These are phyloP conservation scores for Meripilus lineatus DNA, from an alignment of 1,284 basidiomycete genomes.

Conservation along the genomic window DNA sequence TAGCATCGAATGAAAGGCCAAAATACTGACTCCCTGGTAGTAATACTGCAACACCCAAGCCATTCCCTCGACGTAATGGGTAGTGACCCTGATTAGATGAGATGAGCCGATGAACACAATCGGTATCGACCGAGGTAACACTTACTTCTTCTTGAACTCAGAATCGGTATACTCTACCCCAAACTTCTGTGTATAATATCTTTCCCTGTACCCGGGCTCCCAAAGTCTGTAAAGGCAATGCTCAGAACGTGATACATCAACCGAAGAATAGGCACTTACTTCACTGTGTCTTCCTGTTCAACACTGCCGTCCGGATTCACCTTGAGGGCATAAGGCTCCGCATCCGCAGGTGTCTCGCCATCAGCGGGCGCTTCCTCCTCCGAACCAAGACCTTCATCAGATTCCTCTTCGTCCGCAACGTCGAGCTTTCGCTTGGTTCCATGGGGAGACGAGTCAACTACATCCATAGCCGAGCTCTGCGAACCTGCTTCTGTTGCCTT, in stretches of 20 bases:
- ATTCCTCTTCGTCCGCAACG: conserved; percentile 40
- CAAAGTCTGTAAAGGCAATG: conserved; percentile 57
- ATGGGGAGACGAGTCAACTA: conserved; percentile 20
- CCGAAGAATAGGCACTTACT: conserved; percentile 46
- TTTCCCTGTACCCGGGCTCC: conserved; percentile 92
- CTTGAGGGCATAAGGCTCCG: conserved; percentile 46
- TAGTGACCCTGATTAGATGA: conserved; percentile 59
- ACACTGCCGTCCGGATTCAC: conserved; percentile 86
- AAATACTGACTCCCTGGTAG: conserved; percentile 84
- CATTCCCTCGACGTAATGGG: conserved; percentile 88
- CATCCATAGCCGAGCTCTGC: not conserved
- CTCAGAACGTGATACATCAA: conserved; percentile 6
- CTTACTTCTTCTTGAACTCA: conserved; percentile 74
- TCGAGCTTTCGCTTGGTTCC: conserved; percentile 72
- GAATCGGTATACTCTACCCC: conserved; percentile 69
- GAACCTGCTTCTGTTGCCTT: conserved; percentile 14
- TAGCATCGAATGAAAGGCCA: not conserved
- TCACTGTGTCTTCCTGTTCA: conserved; percentile 90
- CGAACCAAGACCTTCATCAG: conserved; percentile 19
- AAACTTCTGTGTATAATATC: conserved; percentile 96
- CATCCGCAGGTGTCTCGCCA: conserved; percentile 25
- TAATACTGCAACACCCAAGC: conserved; percentile 98
- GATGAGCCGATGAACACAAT: conserved; percentile 3
- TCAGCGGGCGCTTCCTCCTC: conserved; percentile 43
- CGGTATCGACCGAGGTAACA: conserved; percentile 16